phyloP scores from a whole-genome alignment of 176 grass and related monocot species.

The Saccharum officinarum region DNA sequence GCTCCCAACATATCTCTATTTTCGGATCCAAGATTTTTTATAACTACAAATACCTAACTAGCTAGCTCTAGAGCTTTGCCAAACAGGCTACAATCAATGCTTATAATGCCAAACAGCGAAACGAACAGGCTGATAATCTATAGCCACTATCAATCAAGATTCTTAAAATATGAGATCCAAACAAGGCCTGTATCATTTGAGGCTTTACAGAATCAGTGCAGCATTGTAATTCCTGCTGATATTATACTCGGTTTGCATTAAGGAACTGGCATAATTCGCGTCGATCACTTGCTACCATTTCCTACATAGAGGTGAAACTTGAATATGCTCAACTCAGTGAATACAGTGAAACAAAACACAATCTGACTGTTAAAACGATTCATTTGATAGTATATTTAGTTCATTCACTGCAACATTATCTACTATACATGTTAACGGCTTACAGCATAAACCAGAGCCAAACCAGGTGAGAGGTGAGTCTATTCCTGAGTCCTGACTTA shows the following conservation, averaged over 20 bases:
- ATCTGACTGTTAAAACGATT: neutral
- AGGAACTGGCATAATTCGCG: neutral
- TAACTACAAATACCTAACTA: neutral
- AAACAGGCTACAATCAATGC: no score
- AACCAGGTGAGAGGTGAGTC: constrained; percentile 16
- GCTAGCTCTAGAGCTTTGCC: no score
- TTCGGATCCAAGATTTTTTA: neutral
- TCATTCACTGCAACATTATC: neutral
- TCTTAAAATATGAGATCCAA: neutral
- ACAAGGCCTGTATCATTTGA: neutral
- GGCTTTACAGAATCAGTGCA: neutral
- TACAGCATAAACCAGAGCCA: constrained; percentile 16
- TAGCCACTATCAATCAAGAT: no score
- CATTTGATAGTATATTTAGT: neutral
- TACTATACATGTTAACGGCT: constrained; percentile 9
- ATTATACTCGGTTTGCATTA: neutral
- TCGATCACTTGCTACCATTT: neutral
- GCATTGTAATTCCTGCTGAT: neutral
- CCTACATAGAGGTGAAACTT: neutral
- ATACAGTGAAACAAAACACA: neutral
- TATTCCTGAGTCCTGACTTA: constrained; percentile 23
- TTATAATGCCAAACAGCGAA: no score
- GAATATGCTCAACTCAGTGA: neutral
- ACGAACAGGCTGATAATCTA: no score
- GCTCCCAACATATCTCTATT: neutral